Conservation (phyloP, 139 green algal species). For the Chlorella sp. region DNA sequence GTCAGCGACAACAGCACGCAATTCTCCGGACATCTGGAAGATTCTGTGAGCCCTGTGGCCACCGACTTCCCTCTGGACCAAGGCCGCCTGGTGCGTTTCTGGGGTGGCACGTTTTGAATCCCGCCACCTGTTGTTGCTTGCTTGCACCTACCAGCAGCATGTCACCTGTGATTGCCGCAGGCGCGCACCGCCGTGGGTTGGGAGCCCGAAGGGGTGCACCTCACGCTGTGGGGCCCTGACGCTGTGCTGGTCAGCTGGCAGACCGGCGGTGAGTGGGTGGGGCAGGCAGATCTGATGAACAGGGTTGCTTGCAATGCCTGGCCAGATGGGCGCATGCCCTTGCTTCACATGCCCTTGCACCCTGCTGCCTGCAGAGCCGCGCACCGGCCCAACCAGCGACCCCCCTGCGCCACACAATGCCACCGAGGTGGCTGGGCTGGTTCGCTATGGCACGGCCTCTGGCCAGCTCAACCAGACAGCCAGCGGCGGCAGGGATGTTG, state of each 20-base stretch:
- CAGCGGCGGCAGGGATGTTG: background rate
- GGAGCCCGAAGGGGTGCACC: slow-evolving; percentile 2
- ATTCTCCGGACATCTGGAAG: too few relatives aligned
- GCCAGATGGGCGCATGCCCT: background rate
- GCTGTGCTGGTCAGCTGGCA: background rate
- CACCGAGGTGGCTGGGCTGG: background rate
- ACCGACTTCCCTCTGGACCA: too few relatives aligned
- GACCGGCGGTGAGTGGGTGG: background rate
- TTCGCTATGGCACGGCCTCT: background rate
- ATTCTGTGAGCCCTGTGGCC: too few relatives aligned
- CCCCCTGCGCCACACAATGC: background rate
- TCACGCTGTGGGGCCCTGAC: background rate
- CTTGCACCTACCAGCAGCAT: too few relatives aligned
- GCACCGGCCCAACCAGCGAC: background rate
- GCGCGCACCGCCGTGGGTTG: background rate
- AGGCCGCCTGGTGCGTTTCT: too few relatives aligned
- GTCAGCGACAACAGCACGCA: too few relatives aligned
- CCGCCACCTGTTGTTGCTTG: too few relatives aligned
- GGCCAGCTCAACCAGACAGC: background rate
- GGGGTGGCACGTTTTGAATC: too few relatives aligned
- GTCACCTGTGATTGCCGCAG: too few relatives aligned
- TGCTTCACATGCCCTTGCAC: background rate
- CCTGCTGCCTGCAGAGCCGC: background rate
- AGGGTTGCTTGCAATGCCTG: too few relatives aligned
- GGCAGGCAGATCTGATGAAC: background rate